A percentile compares a stretch with the other conserved stretches of the same genome.
Evolutionary conservation across 2,329 filamentous ascomycete genomes (phyloP).

Genomic region (Trichoderma lentiforme): DNA sequence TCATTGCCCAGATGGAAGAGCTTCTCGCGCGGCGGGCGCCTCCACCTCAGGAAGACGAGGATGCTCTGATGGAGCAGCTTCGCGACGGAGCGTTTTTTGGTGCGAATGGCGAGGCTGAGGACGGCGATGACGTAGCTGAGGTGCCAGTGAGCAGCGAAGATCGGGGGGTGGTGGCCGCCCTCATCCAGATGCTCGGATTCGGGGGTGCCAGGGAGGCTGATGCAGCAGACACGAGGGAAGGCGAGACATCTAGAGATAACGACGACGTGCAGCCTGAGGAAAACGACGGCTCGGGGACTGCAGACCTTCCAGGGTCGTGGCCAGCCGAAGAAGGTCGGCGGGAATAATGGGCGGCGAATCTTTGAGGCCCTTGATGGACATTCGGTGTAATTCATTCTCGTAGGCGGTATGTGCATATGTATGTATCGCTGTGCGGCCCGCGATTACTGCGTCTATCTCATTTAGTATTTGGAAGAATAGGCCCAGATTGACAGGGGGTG

Average conservation of each 20-base stretch:
- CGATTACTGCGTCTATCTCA: not conserved
- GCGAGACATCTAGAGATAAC: not conserved
- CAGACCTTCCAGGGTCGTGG: slow-evolving; percentile 34
- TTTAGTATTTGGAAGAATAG: not conserved
- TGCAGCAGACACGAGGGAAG: slow-evolving; percentile 19
- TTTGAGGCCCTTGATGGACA: not conserved
- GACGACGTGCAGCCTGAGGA: not conserved
- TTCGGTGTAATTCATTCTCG: not conserved
- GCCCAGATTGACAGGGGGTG: not conserved
- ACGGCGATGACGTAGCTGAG: slow-evolving; percentile 28
- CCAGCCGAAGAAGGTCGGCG: slow-evolving; percentile 28
- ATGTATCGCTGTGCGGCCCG: not conserved
- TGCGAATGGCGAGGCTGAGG: not conserved
- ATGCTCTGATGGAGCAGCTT: not conserved
- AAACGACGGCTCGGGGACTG: not conserved
- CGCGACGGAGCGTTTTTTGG: not conserved
- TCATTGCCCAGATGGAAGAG: slow-evolving; percentile 28
- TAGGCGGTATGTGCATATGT: not conserved
- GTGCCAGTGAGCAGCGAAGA: slow-evolving; percentile 25
- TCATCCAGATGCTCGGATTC: slow-evolving; percentile 30
- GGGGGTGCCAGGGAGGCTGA: not conserved
- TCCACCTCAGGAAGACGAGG: slow-evolving; percentile 19
- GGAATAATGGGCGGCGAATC: not conserved
- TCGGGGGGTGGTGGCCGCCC: slow-evolving; percentile 27
- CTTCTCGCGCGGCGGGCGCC: slow-evolving; percentile 26